Conservation (phyloP, 805 yeast genomes). For the Metschnikowia continentalis region DNA sequence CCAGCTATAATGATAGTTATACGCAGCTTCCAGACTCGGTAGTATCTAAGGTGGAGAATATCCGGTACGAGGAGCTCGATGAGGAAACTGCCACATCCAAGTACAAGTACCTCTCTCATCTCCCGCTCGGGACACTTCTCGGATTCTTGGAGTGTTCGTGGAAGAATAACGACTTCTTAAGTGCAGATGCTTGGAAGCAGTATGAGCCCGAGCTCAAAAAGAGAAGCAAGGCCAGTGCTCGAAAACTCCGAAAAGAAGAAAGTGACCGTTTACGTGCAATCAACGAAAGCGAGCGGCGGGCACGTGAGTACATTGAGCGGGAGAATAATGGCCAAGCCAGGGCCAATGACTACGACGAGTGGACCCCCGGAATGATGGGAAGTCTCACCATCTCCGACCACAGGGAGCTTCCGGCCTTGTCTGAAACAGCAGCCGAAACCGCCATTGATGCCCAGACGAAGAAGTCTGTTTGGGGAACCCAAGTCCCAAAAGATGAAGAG, state of each 20-base stretch:
- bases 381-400: conserved; percentile 37
- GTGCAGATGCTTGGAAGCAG: conserved; percentile 33
- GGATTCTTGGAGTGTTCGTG: conserved; percentile 87
- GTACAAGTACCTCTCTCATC: conserved; percentile 70
- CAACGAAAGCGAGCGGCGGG: conserved; percentile 52
- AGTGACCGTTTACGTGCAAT: conserved; percentile 53
- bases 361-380: conserved; percentile 24
- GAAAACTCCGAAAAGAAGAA: conserved; percentile 57
- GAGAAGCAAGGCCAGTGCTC: conserved; percentile 48
- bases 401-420: conserved; percentile 34
- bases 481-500: conserved; percentile 41
- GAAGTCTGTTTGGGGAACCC: conserved; percentile 75
- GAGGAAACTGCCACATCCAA: conserved; percentile 55
- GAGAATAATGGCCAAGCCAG: conserved; percentile 47
- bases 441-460: neutral
- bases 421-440: conserved; percentile 3
- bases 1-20: conserved; percentile 55
- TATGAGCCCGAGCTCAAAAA: conserved; percentile 55
- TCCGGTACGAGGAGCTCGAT: conserved; percentile 60
- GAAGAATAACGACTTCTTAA: conserved; percentile 38
- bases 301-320: conserved; percentile 53
- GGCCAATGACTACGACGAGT: conserved; percentile 15
- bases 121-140: conserved; percentile 81
- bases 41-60: conserved; percentile 61
- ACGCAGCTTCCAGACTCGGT: conserved; percentile 65